Evolutionary conservation across 148 eudicot genomes (phyloP).

Genomic region (Rhododendron vialii): DNA sequence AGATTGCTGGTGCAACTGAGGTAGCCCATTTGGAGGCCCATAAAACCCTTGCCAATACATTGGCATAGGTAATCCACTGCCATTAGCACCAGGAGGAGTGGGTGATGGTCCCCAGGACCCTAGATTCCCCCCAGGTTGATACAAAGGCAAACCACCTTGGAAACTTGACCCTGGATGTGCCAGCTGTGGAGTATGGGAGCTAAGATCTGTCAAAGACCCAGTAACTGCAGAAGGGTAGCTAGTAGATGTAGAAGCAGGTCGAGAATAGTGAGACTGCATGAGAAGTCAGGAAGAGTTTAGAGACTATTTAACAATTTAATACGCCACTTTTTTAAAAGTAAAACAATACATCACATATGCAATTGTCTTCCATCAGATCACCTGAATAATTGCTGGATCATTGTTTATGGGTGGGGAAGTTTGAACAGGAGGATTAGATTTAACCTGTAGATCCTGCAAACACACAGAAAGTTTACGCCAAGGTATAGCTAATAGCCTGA

Average conservation of each 20-base stretch:
- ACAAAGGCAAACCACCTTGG: slow-evolving; percentile 63
- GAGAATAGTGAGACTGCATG: slow-evolving; percentile 77
- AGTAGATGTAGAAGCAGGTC: slow-evolving; percentile 39
- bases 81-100: slow-evolving; percentile 53
- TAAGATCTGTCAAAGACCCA: slow-evolving; percentile 41
- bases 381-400: slow-evolving; percentile 96
- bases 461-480: background rate
- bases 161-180: slow-evolving; percentile 62
- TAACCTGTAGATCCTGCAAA: slow-evolving; percentile 85
- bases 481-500: background rate
- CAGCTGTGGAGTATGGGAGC: slow-evolving; percentile 43
- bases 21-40: slow-evolving; percentile 63
- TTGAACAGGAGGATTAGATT: slow-evolving; percentile 74
- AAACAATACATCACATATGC: background rate
- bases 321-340: background rate
- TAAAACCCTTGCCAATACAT: slow-evolving; percentile 87
- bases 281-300: slow-evolving; percentile 8
- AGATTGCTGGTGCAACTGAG: slow-evolving; percentile 73
- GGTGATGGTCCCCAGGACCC: slow-evolving; percentile 79
- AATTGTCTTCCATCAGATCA: slow-evolving; percentile 16
- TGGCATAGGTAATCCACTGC: slow-evolving; percentile 60
- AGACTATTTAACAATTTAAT: background rate
- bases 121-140: slow-evolving; percentile 67
- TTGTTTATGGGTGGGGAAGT: slow-evolving; percentile 51
- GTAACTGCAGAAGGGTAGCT: slow-evolving; percentile 45